Evolutionary conservation across 441 rosid species (phyloP), one percentile per base, ranked within the genome.

Genomic region (Bruguiera hainesii): DNA sequence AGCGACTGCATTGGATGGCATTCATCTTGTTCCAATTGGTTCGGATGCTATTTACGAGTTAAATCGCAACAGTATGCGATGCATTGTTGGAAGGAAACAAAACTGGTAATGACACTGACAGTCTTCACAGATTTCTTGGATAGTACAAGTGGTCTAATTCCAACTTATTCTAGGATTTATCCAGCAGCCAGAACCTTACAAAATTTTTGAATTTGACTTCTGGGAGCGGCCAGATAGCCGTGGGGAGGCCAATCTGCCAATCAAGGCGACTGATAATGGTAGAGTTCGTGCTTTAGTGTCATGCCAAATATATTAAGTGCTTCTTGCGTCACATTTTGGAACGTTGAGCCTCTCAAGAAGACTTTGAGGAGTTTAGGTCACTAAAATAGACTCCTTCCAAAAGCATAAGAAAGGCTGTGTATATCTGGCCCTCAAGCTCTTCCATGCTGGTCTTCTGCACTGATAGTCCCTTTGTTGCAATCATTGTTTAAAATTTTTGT

Each of bases 181-280:
- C 74, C 93, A 92, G 98, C 78, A 90, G 75, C 93, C 99, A 76
- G 89, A 92, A 74, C 98, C 97, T 64, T 85, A 87, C 87, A 80
- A 81, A 82, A 71, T 89, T 78, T 90, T 92, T 83, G 97, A 89
- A 81, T 87, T 92, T 82, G 97, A 90, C 83, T 92, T 96, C 68
- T 90, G 97, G 93, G 89, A 85, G 85, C 82, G 92, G 71, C 96
- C 97, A 65, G 89, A 82, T 56, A 87, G 91, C 78, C 78, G 70
- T 53, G 84, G 92, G 51, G 86, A 90, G 69, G 75, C 80, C 65
- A 78, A 84, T 68, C 62, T 88, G 74, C 78, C 37, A 60, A 75
- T 90, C 68, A 83, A 86, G 84, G 85, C 91, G 35, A 81, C 69
- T 20, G 35, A 55, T 56, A 71, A 72, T 76, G 99, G 99, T 71